A percentile compares a stretch with the other conserved stretches of the same genome.
phyloP scores from a whole-genome alignment of 306 rosid genomes.

The Sicyos edulis region DNA sequence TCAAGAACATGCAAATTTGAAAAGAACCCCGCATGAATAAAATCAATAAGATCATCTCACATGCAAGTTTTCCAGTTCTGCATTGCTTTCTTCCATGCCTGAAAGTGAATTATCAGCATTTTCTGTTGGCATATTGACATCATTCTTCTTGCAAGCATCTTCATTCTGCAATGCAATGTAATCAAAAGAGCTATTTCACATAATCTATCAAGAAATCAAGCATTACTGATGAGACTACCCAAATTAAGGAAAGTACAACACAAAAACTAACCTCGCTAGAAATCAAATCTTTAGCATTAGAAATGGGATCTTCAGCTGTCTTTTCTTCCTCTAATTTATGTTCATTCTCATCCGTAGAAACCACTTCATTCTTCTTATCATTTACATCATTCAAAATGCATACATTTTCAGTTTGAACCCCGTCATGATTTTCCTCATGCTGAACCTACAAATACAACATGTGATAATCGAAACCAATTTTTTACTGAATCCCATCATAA shows the following conservation, averaged over 20 bases:
- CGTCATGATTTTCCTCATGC: slow-evolving; percentile 8
- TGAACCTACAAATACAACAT: slow-evolving; percentile 19
- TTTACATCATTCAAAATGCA: neutral
- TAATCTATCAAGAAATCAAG: neutral
- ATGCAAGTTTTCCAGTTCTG: neutral
- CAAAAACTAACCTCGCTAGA: slow-evolving; percentile 18
- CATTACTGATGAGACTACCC: neutral
- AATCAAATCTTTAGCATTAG: slow-evolving; percentile 10
- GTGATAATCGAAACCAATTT: neutral
- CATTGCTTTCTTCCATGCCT: neutral
- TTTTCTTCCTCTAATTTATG: slow-evolving; percentile 17
- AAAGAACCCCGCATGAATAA: neutral
- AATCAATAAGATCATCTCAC: neutral
- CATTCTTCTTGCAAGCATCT: neutral
- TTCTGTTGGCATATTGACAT: neutral
- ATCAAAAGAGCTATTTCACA: neutral
- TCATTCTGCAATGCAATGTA: slow-evolving; percentile 9
- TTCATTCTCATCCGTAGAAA: neutral
- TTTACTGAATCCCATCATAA: neutral
- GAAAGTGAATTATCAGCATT: neutral
- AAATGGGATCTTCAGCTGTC: slow-evolving; percentile 15
- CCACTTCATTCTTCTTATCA: neutral
- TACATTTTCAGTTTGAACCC: slow-evolving; percentile 12
- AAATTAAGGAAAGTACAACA: neutral
- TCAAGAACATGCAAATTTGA: neutral